Evolutionary conservation across 805 yeast species (phyloP).

Genomic region (Wickerhamomyces xylosicus): DNA sequence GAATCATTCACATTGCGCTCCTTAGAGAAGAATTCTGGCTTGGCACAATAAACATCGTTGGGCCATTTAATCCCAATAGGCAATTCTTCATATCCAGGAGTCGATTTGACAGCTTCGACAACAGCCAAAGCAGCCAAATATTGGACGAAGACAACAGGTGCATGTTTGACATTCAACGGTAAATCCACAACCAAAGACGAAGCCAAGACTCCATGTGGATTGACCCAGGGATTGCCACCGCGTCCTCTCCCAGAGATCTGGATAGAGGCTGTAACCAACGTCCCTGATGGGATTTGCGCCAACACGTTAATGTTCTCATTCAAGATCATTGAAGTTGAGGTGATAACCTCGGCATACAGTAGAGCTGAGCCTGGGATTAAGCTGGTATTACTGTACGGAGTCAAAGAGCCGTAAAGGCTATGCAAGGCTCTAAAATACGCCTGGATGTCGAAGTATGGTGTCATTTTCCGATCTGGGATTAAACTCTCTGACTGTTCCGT

Average conservation of each 20-base stretch:
- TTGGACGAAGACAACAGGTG: slow-evolving; percentile 75
- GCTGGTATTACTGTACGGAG: slow-evolving; percentile 13
- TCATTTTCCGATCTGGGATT: slow-evolving; percentile 39
- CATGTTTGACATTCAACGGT: slow-evolving; percentile 29
- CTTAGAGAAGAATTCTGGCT: slow-evolving; percentile 46
- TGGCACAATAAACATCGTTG: slow-evolving; percentile 73
- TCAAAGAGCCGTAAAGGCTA: slow-evolving; percentile 21
- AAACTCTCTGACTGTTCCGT: slow-evolving; percentile 17
- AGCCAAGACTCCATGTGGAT: slow-evolving; percentile 88
- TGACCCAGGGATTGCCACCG: slow-evolving; percentile 92
- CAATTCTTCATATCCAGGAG: slow-evolving; percentile 50
- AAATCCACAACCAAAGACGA: slow-evolving; percentile 61
- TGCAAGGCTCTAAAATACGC: slow-evolving; percentile 40
- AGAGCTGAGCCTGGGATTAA: slow-evolving; percentile 45
- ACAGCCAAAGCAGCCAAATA: slow-evolving; percentile 77
- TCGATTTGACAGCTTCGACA: slow-evolving; percentile 60
- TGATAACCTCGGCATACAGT: slow-evolving; percentile 79
- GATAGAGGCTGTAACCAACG: slow-evolving; percentile 57
- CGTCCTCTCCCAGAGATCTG: slow-evolving; percentile 92
- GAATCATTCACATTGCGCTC: slow-evolving; percentile 34
- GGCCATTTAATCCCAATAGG: slow-evolving; percentile 95
- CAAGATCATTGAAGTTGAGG: slow-evolving; percentile 75
- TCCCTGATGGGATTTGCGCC: slow-evolving; percentile 55
- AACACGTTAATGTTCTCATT: slow-evolving; percentile 61
- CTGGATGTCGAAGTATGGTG: slow-evolving; percentile 66